Conservation (phyloP, 2,329 filamentous ascomycete genomes). For the Sporothrix globosa region DNA sequence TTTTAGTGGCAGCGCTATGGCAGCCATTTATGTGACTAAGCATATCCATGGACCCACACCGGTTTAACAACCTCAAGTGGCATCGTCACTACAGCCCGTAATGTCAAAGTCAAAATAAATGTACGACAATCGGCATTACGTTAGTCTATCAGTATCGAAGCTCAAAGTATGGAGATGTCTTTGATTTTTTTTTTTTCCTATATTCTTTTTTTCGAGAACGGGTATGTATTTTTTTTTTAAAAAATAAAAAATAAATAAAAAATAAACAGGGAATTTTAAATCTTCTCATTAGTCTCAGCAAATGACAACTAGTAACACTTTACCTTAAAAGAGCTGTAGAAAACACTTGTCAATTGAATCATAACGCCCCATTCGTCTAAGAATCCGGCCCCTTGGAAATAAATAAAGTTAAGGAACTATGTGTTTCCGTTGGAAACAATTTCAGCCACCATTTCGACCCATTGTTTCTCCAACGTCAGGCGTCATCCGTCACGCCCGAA, state of each 20-base stretch:
- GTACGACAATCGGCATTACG: no score
- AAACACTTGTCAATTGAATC: conserved; percentile 15
- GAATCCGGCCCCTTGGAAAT: neutral
- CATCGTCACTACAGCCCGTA: no score
- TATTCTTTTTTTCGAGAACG: no score
- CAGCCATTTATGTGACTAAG: neutral
- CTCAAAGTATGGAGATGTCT: no score
- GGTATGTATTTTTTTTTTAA: no score
- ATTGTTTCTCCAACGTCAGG: neutral
- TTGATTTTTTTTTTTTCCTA: no score
- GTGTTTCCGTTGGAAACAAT: neutral
- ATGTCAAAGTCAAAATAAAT: no score
- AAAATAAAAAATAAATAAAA: no score
- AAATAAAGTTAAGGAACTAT: neutral
- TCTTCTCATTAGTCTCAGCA: no score
- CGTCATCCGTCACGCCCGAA: conserved; percentile 32
- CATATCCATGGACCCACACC: neutral
- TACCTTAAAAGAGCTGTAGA: neutral
- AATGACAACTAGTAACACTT: no score
- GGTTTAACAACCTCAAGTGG: neutral
- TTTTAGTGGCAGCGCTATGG: neutral
- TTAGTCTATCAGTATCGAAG: no score
- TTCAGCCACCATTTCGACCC: neutral
- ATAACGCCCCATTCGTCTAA: conserved; percentile 24
- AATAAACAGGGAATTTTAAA: no score